A percentile compares a stretch with the other conserved stretches of the same genome.
Conservation (phyloP, 2,329 filamentous ascomycete species). For the Trichoderma koningii region DNA sequence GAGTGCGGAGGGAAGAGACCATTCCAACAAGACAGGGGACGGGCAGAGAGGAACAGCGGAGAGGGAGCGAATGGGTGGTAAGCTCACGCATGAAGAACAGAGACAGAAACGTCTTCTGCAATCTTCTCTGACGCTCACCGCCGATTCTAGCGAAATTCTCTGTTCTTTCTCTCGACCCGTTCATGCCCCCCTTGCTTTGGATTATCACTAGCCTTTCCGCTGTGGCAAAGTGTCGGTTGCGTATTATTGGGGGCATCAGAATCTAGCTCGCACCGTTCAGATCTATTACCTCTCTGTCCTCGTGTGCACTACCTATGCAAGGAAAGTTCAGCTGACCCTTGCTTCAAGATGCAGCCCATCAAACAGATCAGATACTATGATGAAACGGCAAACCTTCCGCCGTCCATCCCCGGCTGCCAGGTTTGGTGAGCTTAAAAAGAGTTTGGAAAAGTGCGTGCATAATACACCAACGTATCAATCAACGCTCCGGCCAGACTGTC, state of each 20-base stretch:
- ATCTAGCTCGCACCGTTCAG: neutral
- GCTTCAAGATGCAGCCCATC: slow-evolving; percentile 28
- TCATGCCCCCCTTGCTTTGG: slow-evolving; percentile 5
- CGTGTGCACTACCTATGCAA: slow-evolving; percentile 21
- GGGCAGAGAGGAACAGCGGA: neutral
- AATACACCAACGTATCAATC: neutral
- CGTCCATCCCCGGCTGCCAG: slow-evolving; percentile 9
- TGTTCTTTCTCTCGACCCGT: neutral
- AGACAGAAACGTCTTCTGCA: neutral
- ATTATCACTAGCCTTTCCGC: neutral
- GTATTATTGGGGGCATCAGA: neutral
- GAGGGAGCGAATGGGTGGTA: neutral
- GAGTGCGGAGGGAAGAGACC: neutral
- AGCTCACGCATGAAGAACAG: slow-evolving; percentile 5
- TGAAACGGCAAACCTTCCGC: neutral
- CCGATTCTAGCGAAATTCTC: slow-evolving; percentile 17
- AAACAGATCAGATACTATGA: neutral
- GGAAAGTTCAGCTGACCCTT: slow-evolving; percentile 20
- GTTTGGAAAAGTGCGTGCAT: slow-evolving; percentile 5
- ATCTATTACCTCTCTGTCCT: neutral
- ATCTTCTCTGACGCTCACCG: slow-evolving; percentile 20
- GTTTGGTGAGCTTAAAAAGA: slow-evolving; percentile 1
- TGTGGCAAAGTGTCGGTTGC: neutral
- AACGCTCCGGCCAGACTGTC: neutral
- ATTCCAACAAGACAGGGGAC: neutral